These are phyloP conservation scores for Verticillium isaacii DNA, from an alignment of 2,329 filamentous ascomycete genomes.

Conservation along the genomic window DNA sequence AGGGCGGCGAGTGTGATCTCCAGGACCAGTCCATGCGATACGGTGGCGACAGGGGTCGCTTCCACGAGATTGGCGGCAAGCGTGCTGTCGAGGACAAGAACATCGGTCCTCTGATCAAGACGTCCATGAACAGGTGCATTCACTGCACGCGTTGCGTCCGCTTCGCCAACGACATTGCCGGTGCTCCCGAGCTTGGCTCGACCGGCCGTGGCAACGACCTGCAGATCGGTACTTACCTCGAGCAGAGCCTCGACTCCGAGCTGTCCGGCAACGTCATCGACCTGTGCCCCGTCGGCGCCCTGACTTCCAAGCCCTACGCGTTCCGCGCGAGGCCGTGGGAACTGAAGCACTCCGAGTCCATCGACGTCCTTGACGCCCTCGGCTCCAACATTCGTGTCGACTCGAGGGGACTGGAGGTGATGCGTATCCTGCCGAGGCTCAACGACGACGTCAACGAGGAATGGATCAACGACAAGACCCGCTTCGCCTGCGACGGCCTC, in stretches of 20 bases:
- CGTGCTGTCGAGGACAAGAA: constrained; percentile 99
- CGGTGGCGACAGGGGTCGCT: constrained; percentile 89
- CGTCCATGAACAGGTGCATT: constrained; percentile 99
- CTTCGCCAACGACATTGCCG: constrained; percentile 96
- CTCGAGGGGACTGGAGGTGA: constrained; percentile 88
- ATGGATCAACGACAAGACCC: constrained; percentile 98
- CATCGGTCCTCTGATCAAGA: constrained; percentile 96
- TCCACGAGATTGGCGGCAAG: constrained; percentile 94
- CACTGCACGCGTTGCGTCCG: constrained; percentile 98
- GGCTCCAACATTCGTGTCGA: constrained; percentile 95
- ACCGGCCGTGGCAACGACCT: constrained; percentile 94
- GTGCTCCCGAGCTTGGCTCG: constrained; percentile 91
- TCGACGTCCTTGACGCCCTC: constrained; percentile 88
- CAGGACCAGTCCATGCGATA: constrained; percentile 99
- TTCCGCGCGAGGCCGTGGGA: constrained; percentile 98
- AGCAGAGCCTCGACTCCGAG: constrained; percentile 89
- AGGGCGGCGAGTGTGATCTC: constrained; percentile 97
- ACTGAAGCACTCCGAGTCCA: constrained; percentile 89
- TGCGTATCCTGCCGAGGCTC: constrained; percentile 86
- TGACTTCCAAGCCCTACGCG: constrained; percentile 96
- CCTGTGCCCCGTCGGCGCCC: constrained; percentile 92
- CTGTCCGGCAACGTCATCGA: constrained; percentile 97
- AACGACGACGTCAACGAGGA: constrained; percentile 99
- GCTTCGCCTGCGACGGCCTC: constrained; percentile 93
- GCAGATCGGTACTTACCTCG: constrained; percentile 96